These are phyloP conservation scores for Aspergillus novofumigatus DNA, from an alignment of 2,329 filamentous ascomycete species.

Conservation along the genomic window DNA sequence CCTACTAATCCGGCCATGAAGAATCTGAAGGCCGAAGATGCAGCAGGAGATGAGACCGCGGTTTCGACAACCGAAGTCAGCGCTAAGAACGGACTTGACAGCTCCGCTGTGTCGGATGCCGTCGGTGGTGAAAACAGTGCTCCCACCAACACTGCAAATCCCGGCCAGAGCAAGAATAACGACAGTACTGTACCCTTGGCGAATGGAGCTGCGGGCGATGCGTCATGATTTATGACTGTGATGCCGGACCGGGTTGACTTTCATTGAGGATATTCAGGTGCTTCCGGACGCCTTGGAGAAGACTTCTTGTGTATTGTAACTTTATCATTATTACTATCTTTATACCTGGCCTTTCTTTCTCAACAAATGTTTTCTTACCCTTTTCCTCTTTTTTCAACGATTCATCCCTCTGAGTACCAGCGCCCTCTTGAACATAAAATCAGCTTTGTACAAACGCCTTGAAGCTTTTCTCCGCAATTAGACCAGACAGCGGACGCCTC, in stretches of 20 bases:
- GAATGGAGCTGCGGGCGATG: conserved; percentile 59
- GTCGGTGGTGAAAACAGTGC: conserved; percentile 8
- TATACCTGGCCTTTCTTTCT: background rate
- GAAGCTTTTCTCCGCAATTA: background rate
- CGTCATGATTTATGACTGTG: conserved; percentile 25
- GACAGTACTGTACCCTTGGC: conserved; percentile 37
- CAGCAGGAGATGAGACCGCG: conserved; percentile 7
- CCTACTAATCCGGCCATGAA: conserved; percentile 4
- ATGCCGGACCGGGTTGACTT: background rate
- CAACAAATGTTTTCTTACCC: background rate
- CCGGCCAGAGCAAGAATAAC: conserved; percentile 27
- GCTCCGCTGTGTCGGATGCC: conserved; percentile 10
- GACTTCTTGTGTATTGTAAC: conserved; percentile 15
- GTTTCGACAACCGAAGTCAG: conserved; percentile 10
- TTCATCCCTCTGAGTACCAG: background rate
- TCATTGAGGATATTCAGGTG: background rate
- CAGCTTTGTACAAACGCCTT: background rate
- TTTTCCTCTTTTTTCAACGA: background rate
- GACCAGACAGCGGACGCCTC: background rate
- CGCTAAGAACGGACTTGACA: conserved; percentile 12
- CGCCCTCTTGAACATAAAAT: background rate
- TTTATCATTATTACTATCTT: conserved; percentile 6
- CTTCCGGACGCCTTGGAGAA: background rate
- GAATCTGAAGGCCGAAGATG: conserved; percentile 46
- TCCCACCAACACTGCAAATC: conserved; percentile 9